A percentile compares a stretch with the other conserved stretches of the same genome.
Conservation (phyloP, 2,329 filamentous ascomycete genomes). For the Aspergillus candidus region DNA sequence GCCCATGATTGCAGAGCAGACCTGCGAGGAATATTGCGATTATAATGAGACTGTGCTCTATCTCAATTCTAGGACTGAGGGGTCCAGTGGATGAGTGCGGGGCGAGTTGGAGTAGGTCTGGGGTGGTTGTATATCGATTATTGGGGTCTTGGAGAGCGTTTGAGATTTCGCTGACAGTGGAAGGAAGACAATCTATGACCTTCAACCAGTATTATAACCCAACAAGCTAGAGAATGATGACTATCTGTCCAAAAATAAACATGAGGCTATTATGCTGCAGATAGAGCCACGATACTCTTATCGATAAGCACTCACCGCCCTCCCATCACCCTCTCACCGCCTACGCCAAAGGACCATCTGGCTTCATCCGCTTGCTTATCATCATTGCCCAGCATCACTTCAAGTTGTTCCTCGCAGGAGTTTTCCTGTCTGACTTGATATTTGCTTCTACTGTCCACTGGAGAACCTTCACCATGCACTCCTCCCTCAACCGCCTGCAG, state of each 20-base stretch:
- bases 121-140: not conserved
- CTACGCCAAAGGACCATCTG: slow-evolving; percentile 23
- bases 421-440: too few relatives aligned
- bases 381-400: too few relatives aligned
- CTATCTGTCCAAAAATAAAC: too few relatives aligned
- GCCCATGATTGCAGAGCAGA: slow-evolving; percentile 30
- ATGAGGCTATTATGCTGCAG: not conserved
- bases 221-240: too few relatives aligned
- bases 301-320: slow-evolving; percentile 9
- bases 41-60: not conserved
- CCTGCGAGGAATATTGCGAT: not conserved
- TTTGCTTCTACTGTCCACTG: too few relatives aligned
- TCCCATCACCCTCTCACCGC: slow-evolving; percentile 17
- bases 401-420: too few relatives aligned
- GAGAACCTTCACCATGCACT: slow-evolving; percentile 63
- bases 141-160: not conserved
- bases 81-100: too few relatives aligned
- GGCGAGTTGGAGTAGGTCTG: not conserved
- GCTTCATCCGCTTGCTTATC: slow-evolving; percentile 17
- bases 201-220: too few relatives aligned
- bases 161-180: too few relatives aligned
- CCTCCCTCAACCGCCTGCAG: slow-evolving; percentile 74
- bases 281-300: slow-evolving; percentile 3
- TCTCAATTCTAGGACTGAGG: too few relatives aligned
- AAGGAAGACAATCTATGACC: too few relatives aligned